A percentile compares a stretch with the other conserved stretches of the same genome.
phyloP scores from a whole-genome alignment of 352 stramenopile species.

The Globisporangium okanoganense region DNA sequence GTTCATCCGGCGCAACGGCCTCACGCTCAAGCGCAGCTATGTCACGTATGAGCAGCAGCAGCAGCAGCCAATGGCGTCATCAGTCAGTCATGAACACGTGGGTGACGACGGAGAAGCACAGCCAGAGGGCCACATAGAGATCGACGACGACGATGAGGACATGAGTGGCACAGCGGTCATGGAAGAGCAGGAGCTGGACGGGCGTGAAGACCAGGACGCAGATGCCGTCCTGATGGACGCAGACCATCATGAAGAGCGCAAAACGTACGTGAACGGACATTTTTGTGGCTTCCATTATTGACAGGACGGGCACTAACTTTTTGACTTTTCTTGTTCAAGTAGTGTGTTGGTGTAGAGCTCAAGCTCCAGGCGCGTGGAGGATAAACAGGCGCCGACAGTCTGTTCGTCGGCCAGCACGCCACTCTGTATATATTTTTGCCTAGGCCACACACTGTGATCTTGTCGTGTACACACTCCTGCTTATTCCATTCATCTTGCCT shows the following conservation, averaged over 20 bases:
- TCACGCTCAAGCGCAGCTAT: slow-evolving; percentile 76
- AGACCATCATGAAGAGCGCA: slow-evolving; percentile 6
- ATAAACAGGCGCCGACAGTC: neutral
- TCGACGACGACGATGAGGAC: slow-evolving; percentile 10
- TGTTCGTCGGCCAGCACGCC: neutral
- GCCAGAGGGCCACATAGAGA: slow-evolving; percentile 6
- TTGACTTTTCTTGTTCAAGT: neutral
- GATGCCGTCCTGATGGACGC: neutral
- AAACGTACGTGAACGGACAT: slow-evolving; percentile 8
- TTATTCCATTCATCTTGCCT: neutral
- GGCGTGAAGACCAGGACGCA: neutral
- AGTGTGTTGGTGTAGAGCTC: neutral
- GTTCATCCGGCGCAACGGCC: slow-evolving; percentile 75
- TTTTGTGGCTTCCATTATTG: neutral
- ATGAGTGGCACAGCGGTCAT: neutral
- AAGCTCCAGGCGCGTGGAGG: neutral
- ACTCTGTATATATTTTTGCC: slow-evolving; percentile 1
- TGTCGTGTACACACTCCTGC: neutral
- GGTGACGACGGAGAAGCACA: slow-evolving; percentile 5
- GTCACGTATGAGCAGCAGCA: slow-evolving; percentile 60
- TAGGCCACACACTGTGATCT: neutral
- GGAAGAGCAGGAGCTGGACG: neutral
- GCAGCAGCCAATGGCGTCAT: slow-evolving; percentile 10
- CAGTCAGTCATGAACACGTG: slow-evolving; percentile 7
- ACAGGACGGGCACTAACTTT: neutral